Percentiles rank a stretch among this genome's conserved stretches.
Evolutionary conservation across 345 rosid genomes (phyloP).

Genomic region (Sisymbrium irio): DNA sequence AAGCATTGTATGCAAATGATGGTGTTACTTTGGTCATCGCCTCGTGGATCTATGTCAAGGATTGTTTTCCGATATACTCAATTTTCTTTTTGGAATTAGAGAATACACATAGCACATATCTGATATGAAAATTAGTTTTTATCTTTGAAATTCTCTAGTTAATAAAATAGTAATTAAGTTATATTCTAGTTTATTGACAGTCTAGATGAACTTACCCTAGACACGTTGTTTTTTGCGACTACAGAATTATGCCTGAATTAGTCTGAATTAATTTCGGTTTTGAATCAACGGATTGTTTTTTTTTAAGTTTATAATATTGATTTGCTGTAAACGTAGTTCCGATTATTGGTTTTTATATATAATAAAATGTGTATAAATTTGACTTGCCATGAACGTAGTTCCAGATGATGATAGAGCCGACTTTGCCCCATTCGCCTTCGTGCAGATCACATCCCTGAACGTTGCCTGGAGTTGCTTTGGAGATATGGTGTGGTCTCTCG

Average conservation of each 20-base stretch:
- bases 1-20: not conserved
- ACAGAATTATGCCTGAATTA: not conserved
- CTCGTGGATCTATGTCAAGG: not conserved
- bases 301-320: no score
- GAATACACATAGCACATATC: no score
- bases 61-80: not conserved
- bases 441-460: constrained; percentile 31
- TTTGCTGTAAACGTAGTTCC: no score
- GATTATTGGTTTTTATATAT: no score
- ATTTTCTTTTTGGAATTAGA: no score
- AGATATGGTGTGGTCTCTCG: constrained; percentile 38
- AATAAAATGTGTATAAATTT: not conserved
- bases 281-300: not conserved
- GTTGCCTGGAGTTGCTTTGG: constrained; percentile 26
- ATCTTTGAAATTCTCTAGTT: not conserved
- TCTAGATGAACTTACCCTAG: not conserved
- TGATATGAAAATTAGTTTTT: not conserved
- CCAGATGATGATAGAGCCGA: constrained; percentile 38
- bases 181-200: not conserved
- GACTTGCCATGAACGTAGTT: not conserved
- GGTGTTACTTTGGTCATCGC: not conserved
- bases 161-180: not conserved
- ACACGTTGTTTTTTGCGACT: no score
- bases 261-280: not conserved
- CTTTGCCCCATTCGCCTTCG: constrained; percentile 42